These are phyloP conservation scores for Rasamsonia emersonii DNA, from an alignment of 2,329 filamentous ascomycete genomes.

Conservation along the genomic window DNA sequence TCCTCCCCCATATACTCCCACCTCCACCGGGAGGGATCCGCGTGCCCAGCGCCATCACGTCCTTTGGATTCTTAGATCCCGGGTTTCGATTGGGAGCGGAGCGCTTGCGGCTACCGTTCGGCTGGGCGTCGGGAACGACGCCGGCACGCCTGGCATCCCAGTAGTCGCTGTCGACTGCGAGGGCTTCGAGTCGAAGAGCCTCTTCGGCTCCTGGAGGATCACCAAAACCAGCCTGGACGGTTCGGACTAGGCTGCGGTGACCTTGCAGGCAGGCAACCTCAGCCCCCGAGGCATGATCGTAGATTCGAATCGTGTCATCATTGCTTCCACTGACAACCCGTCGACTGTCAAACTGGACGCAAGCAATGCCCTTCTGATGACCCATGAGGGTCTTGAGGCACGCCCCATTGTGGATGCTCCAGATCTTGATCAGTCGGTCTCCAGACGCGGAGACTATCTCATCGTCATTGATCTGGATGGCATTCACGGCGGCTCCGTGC, in stretches of 20 bases:
- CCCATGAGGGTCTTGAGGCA: conserved; percentile 73
- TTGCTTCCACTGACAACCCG: conserved; percentile 94
- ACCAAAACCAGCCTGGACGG: conserved; percentile 89
- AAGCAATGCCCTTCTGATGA: conserved; percentile 92
- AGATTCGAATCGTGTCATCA: conserved; percentile 92
- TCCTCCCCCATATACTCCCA: conserved; percentile 81
- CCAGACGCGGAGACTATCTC: conserved; percentile 93
- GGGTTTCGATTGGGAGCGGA: conserved; percentile 51
- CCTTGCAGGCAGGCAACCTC: conserved; percentile 82
- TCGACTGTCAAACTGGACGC: conserved; percentile 90
- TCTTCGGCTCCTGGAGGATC: conserved; percentile 73
- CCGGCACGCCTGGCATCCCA: conserved; percentile 49
- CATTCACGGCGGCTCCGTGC: conserved; percentile 88
- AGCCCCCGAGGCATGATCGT: conserved; percentile 74
- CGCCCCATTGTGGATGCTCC: conserved; percentile 74
- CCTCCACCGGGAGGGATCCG: conserved; percentile 86
- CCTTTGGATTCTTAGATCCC: conserved; percentile 64
- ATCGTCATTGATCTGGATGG: conserved; percentile 77
- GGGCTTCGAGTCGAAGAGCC: conserved; percentile 65
- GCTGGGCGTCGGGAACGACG: conserved; percentile 24
- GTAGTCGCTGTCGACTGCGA: conserved; percentile 63
- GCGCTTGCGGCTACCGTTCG: conserved; percentile 41
- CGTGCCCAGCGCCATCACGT: conserved; percentile 68
- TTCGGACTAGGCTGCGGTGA: conserved; percentile 79
- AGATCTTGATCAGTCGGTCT: conserved; percentile 87